These are phyloP conservation scores for Penicillium capsulatum DNA, from an alignment of 2,329 filamentous ascomycete species.

Conservation along the genomic window DNA sequence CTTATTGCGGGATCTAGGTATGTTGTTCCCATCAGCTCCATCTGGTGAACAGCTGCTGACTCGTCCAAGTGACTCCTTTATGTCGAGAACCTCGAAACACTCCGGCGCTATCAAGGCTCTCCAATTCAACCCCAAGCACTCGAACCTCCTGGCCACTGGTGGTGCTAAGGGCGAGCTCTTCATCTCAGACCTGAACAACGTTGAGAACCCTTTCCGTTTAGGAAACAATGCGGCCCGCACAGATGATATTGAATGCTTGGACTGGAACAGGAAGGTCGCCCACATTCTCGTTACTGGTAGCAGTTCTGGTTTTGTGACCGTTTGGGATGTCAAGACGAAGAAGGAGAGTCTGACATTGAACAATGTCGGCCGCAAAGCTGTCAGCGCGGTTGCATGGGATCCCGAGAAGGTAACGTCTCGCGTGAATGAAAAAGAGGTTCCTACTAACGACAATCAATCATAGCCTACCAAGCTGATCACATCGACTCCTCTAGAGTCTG, in stretches of 20 bases:
- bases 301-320: conserved; percentile 88
- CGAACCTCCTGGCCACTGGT: conserved; percentile 86
- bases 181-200: conserved; percentile 90
- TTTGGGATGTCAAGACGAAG: conserved; percentile 98
- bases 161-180: conserved; percentile 95
- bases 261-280: conserved; percentile 97
- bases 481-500: conserved; percentile 81
- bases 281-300: conserved; percentile 95
- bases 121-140: conserved; percentile 91
- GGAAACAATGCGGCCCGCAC: conserved; percentile 83
- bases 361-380: conserved; percentile 79
- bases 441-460: conserved; percentile 16
- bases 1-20: conserved; percentile 52
- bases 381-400: conserved; percentile 96
- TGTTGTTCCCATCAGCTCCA: conserved; percentile 14
- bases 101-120: conserved; percentile 87
- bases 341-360: conserved; percentile 95
- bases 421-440: not conserved
- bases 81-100: conserved; percentile 85
- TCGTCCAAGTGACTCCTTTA: conserved; percentile 61
- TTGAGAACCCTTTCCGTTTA: conserved; percentile 79
- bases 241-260: conserved; percentile 91
- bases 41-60: conserved; percentile 13
- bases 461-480: conserved; percentile 86
- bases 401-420: conserved; percentile 64